Percentiles rank a stretch among this genome's conserved stretches.
These are phyloP conservation scores for Ophiorrhiza pumila DNA, from an alignment of 257 asterid species.

Conservation along the genomic window DNA sequence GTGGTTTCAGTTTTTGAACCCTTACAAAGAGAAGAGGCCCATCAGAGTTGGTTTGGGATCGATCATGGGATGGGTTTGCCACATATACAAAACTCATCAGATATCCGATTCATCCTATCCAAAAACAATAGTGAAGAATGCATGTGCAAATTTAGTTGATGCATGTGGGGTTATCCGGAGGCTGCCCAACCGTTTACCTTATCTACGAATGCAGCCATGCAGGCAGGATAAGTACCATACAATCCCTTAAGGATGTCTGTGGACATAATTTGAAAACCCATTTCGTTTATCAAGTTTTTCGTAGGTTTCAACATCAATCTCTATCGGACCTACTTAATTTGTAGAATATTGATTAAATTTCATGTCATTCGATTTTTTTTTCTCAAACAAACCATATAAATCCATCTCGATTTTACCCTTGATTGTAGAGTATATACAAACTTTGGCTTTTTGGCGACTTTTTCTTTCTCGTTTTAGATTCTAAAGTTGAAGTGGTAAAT, in stretches of 20 bases:
- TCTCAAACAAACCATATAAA: background rate
- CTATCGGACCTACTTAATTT: background rate
- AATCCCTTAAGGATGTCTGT: conserved; percentile 2
- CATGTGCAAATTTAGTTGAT: background rate
- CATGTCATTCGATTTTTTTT: background rate
- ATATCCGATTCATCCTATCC: background rate
- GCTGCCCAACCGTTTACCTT: too few relatives aligned
- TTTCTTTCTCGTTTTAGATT: too few relatives aligned
- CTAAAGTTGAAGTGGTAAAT: too few relatives aligned
- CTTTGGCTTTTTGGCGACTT: background rate
- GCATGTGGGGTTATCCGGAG: conserved; percentile 5
- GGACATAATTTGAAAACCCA: background rate
- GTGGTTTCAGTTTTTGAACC: too few relatives aligned
- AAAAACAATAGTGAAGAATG: background rate
- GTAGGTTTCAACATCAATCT: conserved; percentile 2
- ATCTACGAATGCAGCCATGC: background rate
- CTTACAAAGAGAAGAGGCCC: background rate
- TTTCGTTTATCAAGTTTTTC: background rate
- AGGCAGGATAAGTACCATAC: background rate
- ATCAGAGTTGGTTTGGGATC: too few relatives aligned
- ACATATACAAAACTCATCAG: background rate
- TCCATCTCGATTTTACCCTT: background rate
- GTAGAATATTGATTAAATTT: background rate
- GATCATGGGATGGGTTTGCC: conserved; percentile 10
- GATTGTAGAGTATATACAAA: background rate